Conservation (phyloP, 306 rosid species). For the barrel medic (Medicago truncatula) region MtrunA17r5.0-ANR NC_053049.1:46066501-46067000, state of each 20-base stretch:
- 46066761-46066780: conserved; percentile 4
- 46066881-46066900: conserved; percentile 76
- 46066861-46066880: conserved; percentile 66
- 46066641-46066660: too few relatives aligned
- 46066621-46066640: neutral
- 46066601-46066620: too few relatives aligned
- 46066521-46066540: too few relatives aligned
- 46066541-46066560: too few relatives aligned
- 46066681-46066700: neutral
- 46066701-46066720: neutral
- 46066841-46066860: conserved; percentile 77
- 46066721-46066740: neutral
- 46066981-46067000: conserved; percentile 62
- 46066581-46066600: too few relatives aligned
- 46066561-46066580: too few relatives aligned
- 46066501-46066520: too few relatives aligned
- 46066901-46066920: conserved; percentile 71
- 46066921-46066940: conserved; percentile 31
- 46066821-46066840: conserved; percentile 62
- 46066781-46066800: neutral
- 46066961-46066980: neutral
- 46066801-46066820: conserved; percentile 45
- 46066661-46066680: neutral
- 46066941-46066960: neutral
- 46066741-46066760: neutral